Conservation (phyloP, 306 rosid species). For the Lagenaria siceraria region DNA sequence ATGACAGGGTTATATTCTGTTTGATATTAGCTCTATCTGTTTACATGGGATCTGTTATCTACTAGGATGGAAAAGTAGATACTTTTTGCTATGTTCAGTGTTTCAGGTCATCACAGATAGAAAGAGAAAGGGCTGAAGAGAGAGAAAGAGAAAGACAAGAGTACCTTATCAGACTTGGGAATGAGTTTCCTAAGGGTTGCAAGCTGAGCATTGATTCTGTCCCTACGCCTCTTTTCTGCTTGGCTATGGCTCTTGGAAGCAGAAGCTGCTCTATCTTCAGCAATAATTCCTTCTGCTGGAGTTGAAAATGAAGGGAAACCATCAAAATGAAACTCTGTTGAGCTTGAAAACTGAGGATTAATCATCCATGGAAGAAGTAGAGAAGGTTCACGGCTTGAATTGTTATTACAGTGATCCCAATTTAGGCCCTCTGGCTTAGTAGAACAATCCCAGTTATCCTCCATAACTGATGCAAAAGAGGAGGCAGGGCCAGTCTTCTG, state of each 20-base stretch:
- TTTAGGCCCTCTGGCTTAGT: background rate
- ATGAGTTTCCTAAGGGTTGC: slow-evolving; percentile 78
- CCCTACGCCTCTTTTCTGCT: slow-evolving; percentile 92
- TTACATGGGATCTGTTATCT: background rate
- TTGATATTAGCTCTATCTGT: background rate
- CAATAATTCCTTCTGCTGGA: slow-evolving; percentile 16
- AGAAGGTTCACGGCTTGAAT: slow-evolving; percentile 23
- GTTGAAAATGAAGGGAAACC: slow-evolving; percentile 38
- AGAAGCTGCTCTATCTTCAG: slow-evolving; percentile 42
- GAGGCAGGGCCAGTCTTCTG: background rate
- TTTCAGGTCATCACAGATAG: background rate
- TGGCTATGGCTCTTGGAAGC: slow-evolving; percentile 92
- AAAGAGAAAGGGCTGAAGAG: background rate
- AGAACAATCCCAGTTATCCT: slow-evolving; percentile 2
- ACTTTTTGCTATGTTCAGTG: background rate
- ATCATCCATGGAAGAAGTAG: slow-evolving; percentile 27
- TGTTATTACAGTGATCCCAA: slow-evolving; percentile 21
- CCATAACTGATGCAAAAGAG: background rate
- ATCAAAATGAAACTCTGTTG: slow-evolving; percentile 28
- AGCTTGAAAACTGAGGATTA: slow-evolving; percentile 26
- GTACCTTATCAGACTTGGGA: slow-evolving; percentile 91
- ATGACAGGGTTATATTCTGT: background rate
- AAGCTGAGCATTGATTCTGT: slow-evolving; percentile 89
- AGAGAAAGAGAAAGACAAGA: background rate
- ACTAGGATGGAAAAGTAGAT: background rate